phyloP scores from a whole-genome alignment of 129 eudicot species.

The Apium graveolens region DNA sequence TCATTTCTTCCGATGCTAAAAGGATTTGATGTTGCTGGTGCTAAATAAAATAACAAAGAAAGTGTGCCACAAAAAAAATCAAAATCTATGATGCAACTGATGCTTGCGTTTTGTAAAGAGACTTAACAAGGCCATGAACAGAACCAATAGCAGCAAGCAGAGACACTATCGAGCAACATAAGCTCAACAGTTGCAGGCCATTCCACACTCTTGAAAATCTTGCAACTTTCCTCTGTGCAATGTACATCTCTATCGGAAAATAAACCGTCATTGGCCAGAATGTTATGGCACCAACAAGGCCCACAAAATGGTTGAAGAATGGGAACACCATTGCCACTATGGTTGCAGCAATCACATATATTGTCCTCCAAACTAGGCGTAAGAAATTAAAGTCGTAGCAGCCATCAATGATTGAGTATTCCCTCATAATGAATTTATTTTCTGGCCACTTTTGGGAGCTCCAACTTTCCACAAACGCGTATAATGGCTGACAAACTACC shows the following conservation, averaged over 20 bases:
- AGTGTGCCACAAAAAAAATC: neutral
- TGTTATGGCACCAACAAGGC: neutral
- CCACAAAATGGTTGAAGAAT: neutral
- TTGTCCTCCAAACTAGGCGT: conserved; percentile 2
- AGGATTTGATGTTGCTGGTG: too few species aligned
- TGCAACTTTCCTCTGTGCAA: neutral
- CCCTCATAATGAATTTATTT: neutral
- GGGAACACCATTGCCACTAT: neutral
- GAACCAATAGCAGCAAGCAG: neutral
- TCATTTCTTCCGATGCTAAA: too few species aligned
- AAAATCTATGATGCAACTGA: neutral
- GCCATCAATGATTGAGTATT: neutral
- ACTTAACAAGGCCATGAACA: conserved; percentile 1
- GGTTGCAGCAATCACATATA: neutral
- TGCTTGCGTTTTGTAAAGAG: neutral
- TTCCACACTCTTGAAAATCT: neutral
- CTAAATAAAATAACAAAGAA: neutral
- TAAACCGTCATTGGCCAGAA: conserved; percentile 2
- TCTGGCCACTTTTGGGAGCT: neutral
- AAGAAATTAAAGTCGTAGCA: neutral
- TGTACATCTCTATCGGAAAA: neutral
- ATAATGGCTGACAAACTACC: neutral
- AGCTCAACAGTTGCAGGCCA: neutral
- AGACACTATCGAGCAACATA: neutral
- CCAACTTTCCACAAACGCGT: neutral